A percentile compares a stretch with the other conserved stretches of the same genome.
phyloP scores from a whole-genome alignment of 352 stramenopile species.

The Lagenidium sp. region DNA sequence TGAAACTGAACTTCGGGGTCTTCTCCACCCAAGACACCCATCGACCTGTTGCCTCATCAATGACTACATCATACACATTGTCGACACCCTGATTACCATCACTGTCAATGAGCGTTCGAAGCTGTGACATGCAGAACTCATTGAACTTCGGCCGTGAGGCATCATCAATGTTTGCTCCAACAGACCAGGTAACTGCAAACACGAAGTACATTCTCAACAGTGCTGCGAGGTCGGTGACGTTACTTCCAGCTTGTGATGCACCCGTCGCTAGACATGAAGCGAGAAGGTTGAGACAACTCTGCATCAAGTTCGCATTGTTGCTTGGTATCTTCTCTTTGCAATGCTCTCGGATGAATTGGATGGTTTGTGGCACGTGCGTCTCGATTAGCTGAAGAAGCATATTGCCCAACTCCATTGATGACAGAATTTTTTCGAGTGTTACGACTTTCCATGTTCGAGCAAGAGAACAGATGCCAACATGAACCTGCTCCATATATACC shows the following conservation, averaged over 20 bases:
- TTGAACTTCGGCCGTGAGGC: constrained; percentile 75
- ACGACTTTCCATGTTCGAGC: constrained; percentile 70
- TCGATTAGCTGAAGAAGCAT: constrained; percentile 75
- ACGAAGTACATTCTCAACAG: constrained; percentile 85
- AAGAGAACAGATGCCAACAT: constrained; percentile 67
- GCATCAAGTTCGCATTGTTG: constrained; percentile 86
- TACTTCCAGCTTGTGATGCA: constrained; percentile 26
- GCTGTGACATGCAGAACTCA: constrained; percentile 76
- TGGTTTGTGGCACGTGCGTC: constrained; percentile 68
- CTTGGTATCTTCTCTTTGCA: constrained; percentile 84
- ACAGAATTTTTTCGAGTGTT: constrained; percentile 59
- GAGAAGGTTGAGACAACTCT: constrained; percentile 83
- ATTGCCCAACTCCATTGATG: constrained; percentile 39
- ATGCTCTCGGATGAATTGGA: constrained; percentile 85
- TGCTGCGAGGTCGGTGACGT: constrained; percentile 35
- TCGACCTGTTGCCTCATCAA: constrained; percentile 64
- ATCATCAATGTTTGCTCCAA: constrained; percentile 86
- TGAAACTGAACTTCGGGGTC: constrained; percentile 84
- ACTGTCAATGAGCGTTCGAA: constrained; percentile 44
- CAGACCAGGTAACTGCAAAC: constrained; percentile 79
- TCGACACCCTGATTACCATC: constrained; percentile 26
- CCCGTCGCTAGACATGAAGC: constrained; percentile 53
- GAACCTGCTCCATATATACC: constrained; percentile 91
- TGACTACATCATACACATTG: constrained; percentile 81
- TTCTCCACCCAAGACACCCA: constrained; percentile 85